Evolutionary conservation across 2,329 filamentous ascomycete species (phyloP).

Genomic region (Hypoxylon sp.): DNA sequence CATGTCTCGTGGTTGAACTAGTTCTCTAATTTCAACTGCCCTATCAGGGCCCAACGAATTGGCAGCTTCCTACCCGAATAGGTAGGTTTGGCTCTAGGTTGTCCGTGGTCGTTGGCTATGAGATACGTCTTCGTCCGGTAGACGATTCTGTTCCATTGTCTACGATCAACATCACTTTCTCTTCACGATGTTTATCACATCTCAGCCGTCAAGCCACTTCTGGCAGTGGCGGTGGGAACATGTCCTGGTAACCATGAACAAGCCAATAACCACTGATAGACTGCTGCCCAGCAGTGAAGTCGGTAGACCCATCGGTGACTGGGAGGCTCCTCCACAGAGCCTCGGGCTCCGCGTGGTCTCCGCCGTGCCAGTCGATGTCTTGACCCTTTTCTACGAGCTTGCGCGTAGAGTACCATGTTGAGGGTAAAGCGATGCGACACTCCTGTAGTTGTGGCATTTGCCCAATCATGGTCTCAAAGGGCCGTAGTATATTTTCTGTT

Average conservation of each 20-base stretch:
- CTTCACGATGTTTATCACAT: neutral
- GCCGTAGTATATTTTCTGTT: constrained; percentile 24
- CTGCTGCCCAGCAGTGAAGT: neutral
- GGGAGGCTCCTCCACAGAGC: constrained; percentile 15
- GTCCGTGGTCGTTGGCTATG: too few relatives aligned
- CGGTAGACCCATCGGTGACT: neutral
- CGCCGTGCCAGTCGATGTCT: constrained; percentile 17
- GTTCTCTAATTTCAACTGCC: too few relatives aligned
- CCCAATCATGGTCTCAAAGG: constrained; percentile 21
- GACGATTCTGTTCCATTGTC: too few relatives aligned
- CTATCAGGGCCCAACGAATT: too few relatives aligned
- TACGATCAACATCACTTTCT: neutral
- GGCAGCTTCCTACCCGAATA: too few relatives aligned
- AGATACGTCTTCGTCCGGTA: neutral
- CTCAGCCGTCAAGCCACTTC: constrained; percentile 8
- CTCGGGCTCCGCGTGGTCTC: constrained; percentile 2
- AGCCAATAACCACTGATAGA: constrained; percentile 22
- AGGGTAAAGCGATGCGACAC: constrained; percentile 27
- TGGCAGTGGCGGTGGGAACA: constrained; percentile 1
- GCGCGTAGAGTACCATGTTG: constrained; percentile 19
- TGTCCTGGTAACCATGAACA: constrained; percentile 12
- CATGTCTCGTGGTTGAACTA: too few relatives aligned
- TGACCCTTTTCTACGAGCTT: constrained; percentile 24
- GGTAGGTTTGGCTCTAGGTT: too few relatives aligned
- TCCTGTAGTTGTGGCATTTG: constrained; percentile 9